phyloP scores from a whole-genome alignment of 225 moss, liverwort and hornwort species.

The Marchantia polymorpha region DNA sequence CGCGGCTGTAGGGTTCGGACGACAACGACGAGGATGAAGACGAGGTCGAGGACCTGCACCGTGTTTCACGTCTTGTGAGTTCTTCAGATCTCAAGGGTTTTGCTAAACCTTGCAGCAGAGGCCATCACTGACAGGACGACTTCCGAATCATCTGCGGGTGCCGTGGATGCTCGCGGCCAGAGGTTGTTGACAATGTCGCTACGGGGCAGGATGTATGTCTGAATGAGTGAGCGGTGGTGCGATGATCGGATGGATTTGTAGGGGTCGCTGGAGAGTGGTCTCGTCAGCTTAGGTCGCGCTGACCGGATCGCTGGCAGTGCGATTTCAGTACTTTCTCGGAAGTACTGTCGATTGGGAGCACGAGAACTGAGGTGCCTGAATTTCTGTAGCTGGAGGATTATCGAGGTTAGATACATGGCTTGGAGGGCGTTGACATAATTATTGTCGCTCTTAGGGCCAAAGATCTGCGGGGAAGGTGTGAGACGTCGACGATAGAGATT shows the following conservation, averaged over 20 bases:
- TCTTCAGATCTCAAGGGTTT: constrained; percentile 23
- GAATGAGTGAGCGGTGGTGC: not conserved
- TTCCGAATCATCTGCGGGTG: too few relatives aligned
- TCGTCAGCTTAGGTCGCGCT: not conserved
- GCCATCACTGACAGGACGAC: too few relatives aligned
- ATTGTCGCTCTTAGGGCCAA: not conserved
- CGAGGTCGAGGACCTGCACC: not conserved
- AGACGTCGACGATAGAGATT: not conserved
- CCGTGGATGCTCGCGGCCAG: too few relatives aligned
- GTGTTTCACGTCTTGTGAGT: not conserved
- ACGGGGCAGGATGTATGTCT: not conserved
- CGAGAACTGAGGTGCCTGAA: not conserved
- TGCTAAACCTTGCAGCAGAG: constrained; percentile 8
- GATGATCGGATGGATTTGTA: constrained; percentile 3
- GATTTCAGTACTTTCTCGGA: too few relatives aligned
- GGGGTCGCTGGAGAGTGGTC: not conserved
- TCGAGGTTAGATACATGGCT: not conserved
- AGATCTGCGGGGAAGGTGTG: not conserved
- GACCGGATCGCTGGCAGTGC: not conserved
- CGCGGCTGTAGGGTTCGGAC: too few relatives aligned
- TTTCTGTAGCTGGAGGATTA: not conserved
- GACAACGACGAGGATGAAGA: too few relatives aligned
- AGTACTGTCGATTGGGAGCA: not conserved
- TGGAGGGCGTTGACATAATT: too few relatives aligned
- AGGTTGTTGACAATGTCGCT: not conserved